Base-by-base conservation (phyloP, 768 basidiomycete species). In the Leccinum uliginosum region DNA sequence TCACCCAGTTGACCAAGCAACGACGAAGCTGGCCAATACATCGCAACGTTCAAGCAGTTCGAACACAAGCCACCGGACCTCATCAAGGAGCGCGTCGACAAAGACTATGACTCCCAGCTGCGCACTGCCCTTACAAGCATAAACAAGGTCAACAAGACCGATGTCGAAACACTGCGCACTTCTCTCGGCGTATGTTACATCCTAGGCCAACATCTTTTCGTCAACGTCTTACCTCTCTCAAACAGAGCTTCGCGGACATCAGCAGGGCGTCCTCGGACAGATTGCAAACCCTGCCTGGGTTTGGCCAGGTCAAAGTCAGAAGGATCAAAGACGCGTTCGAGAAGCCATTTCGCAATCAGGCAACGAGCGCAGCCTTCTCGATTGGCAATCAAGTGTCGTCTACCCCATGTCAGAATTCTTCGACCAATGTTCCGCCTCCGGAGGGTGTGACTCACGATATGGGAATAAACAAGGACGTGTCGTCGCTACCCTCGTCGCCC, bases 141-240 rank as follows among this genome's bases (percentile, higher is more conserved):
- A 65, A 88, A 83, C 67, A 93, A 91, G 63, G 92, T 99, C 59
- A 98, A 98, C 74, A 97, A 96, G 78, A 98, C 96, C 4, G 97
- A 99, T 65, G 93, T 95, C 2, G 86, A 92, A 73, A 98, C 96
- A 4, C 76, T 99, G 43, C 83, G 91, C 21, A 87, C 87, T 2
- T 88, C 92, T n/a, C 87, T 95, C 63, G 95, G 94, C 34, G 96
- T 98, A 75, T 56, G 87, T 78, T 29, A 4, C 19, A 34, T 55
- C 29, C 6, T 19, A 32, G 51, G 3, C 10, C 19, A 52, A 12
- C n/a, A 17, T 34, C 26, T 17, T 44, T 40, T 46, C 10, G 27
- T 26, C 43, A 47, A 29, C 35, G 52, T 40, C 46, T 59, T n/a
- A 49, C 51, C 50, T 51, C 47, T 52, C 57, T 34, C 24, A 26